Conservation (phyloP, 1,284 basidiomycete species). For the Taiwanofungus camphoratus region DNA sequence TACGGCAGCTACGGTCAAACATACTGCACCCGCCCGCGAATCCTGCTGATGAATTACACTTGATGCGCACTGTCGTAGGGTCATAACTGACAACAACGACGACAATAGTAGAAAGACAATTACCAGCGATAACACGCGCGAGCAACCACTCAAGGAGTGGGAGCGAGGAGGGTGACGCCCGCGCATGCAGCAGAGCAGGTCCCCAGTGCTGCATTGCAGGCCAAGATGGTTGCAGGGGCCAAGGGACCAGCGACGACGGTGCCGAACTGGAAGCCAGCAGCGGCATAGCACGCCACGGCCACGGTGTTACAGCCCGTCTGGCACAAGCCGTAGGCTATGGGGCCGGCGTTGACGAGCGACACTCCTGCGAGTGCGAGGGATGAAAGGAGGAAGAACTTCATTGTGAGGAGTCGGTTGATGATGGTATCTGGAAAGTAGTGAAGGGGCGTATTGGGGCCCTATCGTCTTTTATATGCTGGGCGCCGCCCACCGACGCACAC, state of each 20-base stretch:
- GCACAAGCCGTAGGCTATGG: conserved; percentile 39
- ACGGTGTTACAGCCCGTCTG: conserved; percentile 53
- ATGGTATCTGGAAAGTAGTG: no score
- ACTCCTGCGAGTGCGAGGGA: conserved; percentile 17
- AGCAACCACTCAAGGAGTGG: conserved; percentile 20
- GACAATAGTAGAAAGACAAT: neutral
- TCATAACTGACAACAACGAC: no score
- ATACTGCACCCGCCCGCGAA: no score
- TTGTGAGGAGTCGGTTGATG: conserved; percentile 2
- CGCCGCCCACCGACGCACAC: no score
- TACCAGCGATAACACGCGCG: neutral
- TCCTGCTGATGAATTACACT: no score
- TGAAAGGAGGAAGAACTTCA: conserved; percentile 14
- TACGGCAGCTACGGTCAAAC: no score
- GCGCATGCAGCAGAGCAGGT: conserved; percentile 28
- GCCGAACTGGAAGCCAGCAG: conserved; percentile 46
- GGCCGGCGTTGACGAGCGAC: conserved; percentile 29
- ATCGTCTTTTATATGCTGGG: no score
- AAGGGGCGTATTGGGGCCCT: no score
- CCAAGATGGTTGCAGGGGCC: conserved; percentile 41
- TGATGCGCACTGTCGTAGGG: no score
- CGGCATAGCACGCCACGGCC: conserved; percentile 48
- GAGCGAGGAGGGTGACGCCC: conserved; percentile 21
- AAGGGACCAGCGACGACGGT: conserved; percentile 37
- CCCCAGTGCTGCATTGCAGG: conserved; percentile 46